Evolutionary conservation across 2,329 filamentous ascomycete species (phyloP), one percentile per base, ranked within the genome.

Genomic region (Neurospora sp.): DNA sequence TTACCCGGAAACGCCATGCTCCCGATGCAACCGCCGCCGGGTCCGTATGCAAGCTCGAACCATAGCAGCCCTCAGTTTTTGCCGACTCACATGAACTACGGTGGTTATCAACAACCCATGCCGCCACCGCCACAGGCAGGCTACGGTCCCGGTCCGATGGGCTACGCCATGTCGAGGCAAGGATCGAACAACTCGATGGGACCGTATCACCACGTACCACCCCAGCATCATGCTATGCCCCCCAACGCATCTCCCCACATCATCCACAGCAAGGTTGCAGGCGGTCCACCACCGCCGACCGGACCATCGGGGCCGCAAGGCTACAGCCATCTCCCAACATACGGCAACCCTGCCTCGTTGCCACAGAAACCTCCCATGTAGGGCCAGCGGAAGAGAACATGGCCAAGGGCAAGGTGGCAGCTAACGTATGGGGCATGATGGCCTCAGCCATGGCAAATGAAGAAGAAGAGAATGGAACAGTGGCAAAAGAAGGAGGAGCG

Each of bases 1-100:
- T 88, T 97, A 33, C 95, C 95, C 1, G 83, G 87, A 72, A 83
- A 80, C 73, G 81, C 83, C 36, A 83, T 86, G 78, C 80, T 82
- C 38, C 81, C 84, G 3, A 82, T 84, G 73, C 84, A 83, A 52
- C 81, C 81, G 39, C 81, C 84, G 6, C 81, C 73, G 19, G 82
- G 82, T 17, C 81, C 82, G 0, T 87, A 84, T 72, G 81, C 81
- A 9, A 82, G 81, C 46, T 83, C 82, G 46, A 85, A 86, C 72
- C 83, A 85, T 68, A 81, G 84, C 58, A 87, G 85, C 72, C 84
- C 85, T 40, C 85, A 86, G 73, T 81, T 87, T 66, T 81, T 82
- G 33, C 82, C 84, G 38, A 82, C 84, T 70, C 85, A 86, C 72
- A 77, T 85, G 66, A 81, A 81, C 33, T 88, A 86, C 69, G 79